A percentile compares a stretch with the other conserved stretches of the same genome.
Conservation (phyloP, 192 early-diverging fungal species). For the Coemansia sp. region DNA sequence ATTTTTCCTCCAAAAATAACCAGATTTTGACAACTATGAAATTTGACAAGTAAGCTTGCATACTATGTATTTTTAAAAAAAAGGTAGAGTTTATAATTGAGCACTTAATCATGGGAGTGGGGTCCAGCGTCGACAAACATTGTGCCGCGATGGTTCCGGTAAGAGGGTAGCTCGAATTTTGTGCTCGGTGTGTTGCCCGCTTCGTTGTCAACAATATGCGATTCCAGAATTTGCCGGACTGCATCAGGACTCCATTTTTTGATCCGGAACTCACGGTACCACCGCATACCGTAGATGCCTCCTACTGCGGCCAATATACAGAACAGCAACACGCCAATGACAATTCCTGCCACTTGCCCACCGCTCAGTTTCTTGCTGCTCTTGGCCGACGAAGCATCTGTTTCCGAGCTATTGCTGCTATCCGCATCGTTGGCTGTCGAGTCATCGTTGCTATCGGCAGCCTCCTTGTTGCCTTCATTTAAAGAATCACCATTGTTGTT, state of each 20-base stretch:
- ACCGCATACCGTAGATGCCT: slow-evolving; percentile 16
- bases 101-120: not conserved
- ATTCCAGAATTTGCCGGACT: slow-evolving; percentile 38
- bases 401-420: no score
- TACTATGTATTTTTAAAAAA: no score
- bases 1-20: no score
- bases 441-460: no score
- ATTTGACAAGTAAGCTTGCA: not conserved
- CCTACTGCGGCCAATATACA: slow-evolving; percentile 6
- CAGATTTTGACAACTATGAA: no score
- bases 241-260: slow-evolving; percentile 21
- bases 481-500: not conserved
- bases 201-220: slow-evolving; percentile 38
- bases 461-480: not conserved
- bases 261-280: slow-evolving; percentile 18
- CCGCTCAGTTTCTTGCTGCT: not conserved
- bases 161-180: slow-evolving; percentile 29
- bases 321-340: slow-evolving; percentile 17
- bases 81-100: not conserved
- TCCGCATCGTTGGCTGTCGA: no score
- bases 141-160: slow-evolving; percentile 33
- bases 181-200: slow-evolving; percentile 9
- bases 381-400: not conserved
- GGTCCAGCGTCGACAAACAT: slow-evolving; percentile 36
- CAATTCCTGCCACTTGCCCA: slow-evolving; percentile 21